Evolutionary conservation across 2,329 filamentous ascomycete species (phyloP).

Genomic region (Diaporthe caulivora): DNA sequence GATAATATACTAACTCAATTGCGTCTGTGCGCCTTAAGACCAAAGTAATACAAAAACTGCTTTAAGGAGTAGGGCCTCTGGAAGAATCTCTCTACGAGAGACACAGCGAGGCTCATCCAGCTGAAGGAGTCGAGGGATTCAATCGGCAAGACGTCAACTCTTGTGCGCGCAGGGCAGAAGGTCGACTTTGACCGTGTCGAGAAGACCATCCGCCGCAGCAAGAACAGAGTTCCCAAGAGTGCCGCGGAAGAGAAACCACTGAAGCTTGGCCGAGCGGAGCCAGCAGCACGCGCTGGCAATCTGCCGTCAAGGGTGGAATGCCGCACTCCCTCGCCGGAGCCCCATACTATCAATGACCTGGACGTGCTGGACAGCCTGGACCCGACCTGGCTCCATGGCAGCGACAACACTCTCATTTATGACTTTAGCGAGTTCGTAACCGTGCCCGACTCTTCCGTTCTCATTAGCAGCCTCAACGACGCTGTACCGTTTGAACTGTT

Average conservation of each 20-base stretch:
- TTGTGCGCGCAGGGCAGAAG: conserved; percentile 33
- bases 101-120: conserved; percentile 31
- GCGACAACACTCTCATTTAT: neutral
- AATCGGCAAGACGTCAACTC: conserved; percentile 34
- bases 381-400: neutral
- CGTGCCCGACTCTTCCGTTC: neutral
- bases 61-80: conserved; percentile 37
- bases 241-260: neutral
- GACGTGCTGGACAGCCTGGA: conserved; percentile 10
- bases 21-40: conserved; percentile 7
- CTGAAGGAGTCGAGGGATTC: conserved; percentile 28
- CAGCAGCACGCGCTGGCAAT: conserved; percentile 11
- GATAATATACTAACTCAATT: conserved; percentile 13
- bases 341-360: neutral
- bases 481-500: neutral
- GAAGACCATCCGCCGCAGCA: conserved; percentile 36
- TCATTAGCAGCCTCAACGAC: conserved; percentile 3
- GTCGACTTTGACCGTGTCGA: conserved; percentile 26
- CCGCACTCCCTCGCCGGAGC: conserved; percentile 35
- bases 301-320: conserved; percentile 34
- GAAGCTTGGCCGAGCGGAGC: conserved; percentile 6
- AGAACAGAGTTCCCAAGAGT: conserved; percentile 31
- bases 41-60: conserved; percentile 36
- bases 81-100: conserved; percentile 35
- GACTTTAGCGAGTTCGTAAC: neutral